phyloP scores from a whole-genome alignment of 2,329 filamentous ascomycete species.

The Aureobasidium subglaciale region DNA sequence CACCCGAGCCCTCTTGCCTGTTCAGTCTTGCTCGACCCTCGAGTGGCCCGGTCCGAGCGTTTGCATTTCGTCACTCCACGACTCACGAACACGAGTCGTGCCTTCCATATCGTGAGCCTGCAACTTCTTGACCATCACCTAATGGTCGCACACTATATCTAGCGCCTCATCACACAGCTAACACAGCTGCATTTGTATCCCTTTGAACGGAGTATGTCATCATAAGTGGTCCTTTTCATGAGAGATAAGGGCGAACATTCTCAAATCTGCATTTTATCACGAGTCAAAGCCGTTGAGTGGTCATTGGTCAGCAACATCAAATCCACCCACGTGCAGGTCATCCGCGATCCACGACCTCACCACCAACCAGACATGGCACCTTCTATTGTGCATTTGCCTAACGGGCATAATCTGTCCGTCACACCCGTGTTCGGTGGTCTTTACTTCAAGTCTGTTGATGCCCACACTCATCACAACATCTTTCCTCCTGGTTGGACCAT shows the following conservation, averaged over 20 bases:
- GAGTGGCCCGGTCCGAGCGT: background rate
- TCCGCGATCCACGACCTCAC: background rate
- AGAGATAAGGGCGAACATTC: background rate
- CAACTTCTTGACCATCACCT: background rate
- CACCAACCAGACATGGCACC: conserved; percentile 22
- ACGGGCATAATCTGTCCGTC: conserved; percentile 77
- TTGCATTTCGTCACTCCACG: background rate
- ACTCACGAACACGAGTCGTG: background rate
- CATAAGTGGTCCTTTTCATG: no score
- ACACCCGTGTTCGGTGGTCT: conserved; percentile 85
- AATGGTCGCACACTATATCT: background rate
- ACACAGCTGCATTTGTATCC: no score
- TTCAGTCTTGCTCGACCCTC: no score
- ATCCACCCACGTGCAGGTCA: background rate
- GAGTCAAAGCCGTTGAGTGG: background rate
- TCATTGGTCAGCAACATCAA: background rate
- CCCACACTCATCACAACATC: conserved; percentile 59
- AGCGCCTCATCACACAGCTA: no score
- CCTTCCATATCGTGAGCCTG: background rate
- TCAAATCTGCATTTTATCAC: background rate
- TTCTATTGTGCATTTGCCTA: conserved; percentile 64
- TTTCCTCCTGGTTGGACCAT: conserved; percentile 89
- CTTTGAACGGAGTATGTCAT: no score
- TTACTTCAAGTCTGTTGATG: conserved; percentile 77
- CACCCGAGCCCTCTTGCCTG: background rate